A percentile compares a stretch with the other conserved stretches of the same genome.
Conservation (phyloP, 2,329 filamentous ascomycete species). For the Aspergillus arachidicola region DNA sequence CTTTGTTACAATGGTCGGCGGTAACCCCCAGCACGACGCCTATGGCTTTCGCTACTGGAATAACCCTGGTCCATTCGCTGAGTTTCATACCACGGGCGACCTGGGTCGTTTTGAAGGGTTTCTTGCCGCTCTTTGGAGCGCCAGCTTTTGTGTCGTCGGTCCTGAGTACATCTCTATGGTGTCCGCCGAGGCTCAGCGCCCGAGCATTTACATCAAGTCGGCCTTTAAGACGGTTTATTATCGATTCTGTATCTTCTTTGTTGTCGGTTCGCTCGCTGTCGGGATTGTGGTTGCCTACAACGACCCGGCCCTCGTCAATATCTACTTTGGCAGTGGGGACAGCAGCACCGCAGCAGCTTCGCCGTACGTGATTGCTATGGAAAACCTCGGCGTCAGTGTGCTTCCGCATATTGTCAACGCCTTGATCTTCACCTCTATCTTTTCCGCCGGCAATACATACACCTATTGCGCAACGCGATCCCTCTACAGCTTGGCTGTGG, state of each 20-base stretch:
- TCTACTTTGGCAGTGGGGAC: constrained; percentile 21
- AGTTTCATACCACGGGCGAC: constrained; percentile 61
- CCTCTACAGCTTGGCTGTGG: constrained; percentile 56
- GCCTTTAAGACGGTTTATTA: constrained; percentile 78
- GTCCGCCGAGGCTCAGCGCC: constrained; percentile 70
- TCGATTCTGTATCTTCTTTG: constrained; percentile 73
- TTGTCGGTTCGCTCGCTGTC: constrained; percentile 69
- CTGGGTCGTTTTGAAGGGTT: constrained; percentile 59
- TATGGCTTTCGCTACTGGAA: constrained; percentile 70
- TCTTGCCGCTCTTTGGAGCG: constrained; percentile 71
- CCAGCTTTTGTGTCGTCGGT: constrained; percentile 65
- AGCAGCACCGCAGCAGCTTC: constrained; percentile 56
- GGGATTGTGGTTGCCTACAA: constrained; percentile 71
- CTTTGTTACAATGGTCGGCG: constrained; percentile 78
- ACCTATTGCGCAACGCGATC: constrained; percentile 57
- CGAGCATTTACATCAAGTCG: constrained; percentile 68
- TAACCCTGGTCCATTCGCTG: constrained; percentile 67
- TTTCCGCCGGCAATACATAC: constrained; percentile 60
- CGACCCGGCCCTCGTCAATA: constrained; percentile 46
- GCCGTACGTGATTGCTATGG: constrained; percentile 66
- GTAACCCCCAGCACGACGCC: constrained; percentile 69
- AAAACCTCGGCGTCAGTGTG: constrained; percentile 55
- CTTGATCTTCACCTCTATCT: constrained; percentile 56
- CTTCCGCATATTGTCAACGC: constrained; percentile 64
- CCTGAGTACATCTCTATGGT: constrained; percentile 64